A percentile compares a stretch with the other conserved stretches of the same genome.
Evolutionary conservation across 2,329 filamentous ascomycete genomes (phyloP).

Genomic region (Chlorencoelia australis): DNA sequence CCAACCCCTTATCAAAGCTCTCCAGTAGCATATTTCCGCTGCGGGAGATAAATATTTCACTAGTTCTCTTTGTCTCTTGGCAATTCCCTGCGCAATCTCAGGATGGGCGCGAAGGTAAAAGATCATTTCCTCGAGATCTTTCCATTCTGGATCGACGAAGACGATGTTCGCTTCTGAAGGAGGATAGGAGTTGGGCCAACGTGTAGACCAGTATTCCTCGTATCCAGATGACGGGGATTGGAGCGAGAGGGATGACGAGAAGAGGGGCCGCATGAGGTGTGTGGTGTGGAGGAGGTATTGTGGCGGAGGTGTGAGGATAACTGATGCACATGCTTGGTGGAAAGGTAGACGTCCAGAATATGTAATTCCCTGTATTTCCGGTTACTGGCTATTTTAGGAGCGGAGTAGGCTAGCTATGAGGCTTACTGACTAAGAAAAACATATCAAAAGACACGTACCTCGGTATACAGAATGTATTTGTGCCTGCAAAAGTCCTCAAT

Average conservation of each 20-base stretch:
- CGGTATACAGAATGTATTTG: slow-evolving; percentile 42
- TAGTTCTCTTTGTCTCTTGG: slow-evolving; percentile 35
- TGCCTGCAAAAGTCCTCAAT: slow-evolving; percentile 43
- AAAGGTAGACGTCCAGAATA: slow-evolving; percentile 43
- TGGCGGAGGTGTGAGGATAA: slow-evolving; percentile 38
- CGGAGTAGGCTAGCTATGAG: no score
- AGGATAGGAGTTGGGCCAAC: slow-evolving; percentile 32
- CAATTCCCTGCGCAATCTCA: slow-evolving; percentile 36
- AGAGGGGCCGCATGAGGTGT: slow-evolving; percentile 37
- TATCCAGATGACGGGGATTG: slow-evolving; percentile 4
- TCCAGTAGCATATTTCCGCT: slow-evolving; percentile 45
- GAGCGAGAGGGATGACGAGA: slow-evolving; percentile 26
- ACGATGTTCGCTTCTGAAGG: slow-evolving; percentile 36
- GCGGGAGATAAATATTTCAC: slow-evolving; percentile 38
- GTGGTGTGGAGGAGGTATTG: slow-evolving; percentile 41
- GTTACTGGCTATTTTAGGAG: no score
- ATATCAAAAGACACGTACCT: slow-evolving; percentile 23
- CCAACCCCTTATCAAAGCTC: slow-evolving; percentile 39
- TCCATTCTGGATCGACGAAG: slow-evolving; percentile 43
- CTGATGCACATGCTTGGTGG: slow-evolving; percentile 39
- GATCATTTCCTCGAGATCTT: slow-evolving; percentile 37
- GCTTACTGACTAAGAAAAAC: no score
- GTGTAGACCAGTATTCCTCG: slow-evolving; percentile 10
- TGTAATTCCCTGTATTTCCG: slow-evolving; percentile 40
- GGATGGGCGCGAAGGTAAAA: slow-evolving; percentile 36